Evolutionary conservation across 495 filamentous ascomycete species (phyloP).

Genomic region (Venustampulla echinocandica): DNA sequence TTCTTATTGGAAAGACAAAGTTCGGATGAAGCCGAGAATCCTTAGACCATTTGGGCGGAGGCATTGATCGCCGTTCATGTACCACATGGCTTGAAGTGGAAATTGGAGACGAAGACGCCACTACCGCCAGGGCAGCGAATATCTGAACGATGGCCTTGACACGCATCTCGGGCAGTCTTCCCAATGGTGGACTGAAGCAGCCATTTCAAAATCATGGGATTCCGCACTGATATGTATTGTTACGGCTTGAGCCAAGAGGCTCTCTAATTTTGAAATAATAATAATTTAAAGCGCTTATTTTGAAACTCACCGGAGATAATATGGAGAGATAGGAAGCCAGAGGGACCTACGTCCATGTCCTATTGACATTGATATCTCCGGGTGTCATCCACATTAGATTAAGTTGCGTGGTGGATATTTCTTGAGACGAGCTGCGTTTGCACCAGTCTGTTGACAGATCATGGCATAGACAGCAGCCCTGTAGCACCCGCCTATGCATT

Average conservation of each 20-base stretch:
- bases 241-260: neutral
- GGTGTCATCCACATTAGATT: constrained; percentile 4
- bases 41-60: constrained; percentile 15
- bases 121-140: constrained; percentile 22
- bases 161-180: constrained; percentile 13
- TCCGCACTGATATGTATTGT: constrained; percentile 10
- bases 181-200: constrained; percentile 13
- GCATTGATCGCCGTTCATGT: constrained; percentile 14
- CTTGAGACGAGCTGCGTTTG: constrained; percentile 18
- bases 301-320: constrained; percentile 12
- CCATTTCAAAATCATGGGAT: constrained; percentile 3
- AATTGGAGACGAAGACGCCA: constrained; percentile 6
- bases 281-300: neutral
- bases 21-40: constrained; percentile 18
- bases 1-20: constrained; percentile 42
- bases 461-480: constrained; percentile 7
- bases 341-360: constrained; percentile 5
- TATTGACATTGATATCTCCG: constrained; percentile 5
- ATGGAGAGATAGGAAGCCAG: constrained; percentile 10
- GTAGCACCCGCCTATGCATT: neutral
- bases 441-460: neutral
- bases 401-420: neutral
- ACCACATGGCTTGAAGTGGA: constrained; percentile 13
- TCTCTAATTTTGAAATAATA: neutral
- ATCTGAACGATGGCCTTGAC: constrained; percentile 14